Evolutionary conservation across 192 early-diverging fungal species (phyloP).

Genomic region (Rhizophlyctis rosea): DNA sequence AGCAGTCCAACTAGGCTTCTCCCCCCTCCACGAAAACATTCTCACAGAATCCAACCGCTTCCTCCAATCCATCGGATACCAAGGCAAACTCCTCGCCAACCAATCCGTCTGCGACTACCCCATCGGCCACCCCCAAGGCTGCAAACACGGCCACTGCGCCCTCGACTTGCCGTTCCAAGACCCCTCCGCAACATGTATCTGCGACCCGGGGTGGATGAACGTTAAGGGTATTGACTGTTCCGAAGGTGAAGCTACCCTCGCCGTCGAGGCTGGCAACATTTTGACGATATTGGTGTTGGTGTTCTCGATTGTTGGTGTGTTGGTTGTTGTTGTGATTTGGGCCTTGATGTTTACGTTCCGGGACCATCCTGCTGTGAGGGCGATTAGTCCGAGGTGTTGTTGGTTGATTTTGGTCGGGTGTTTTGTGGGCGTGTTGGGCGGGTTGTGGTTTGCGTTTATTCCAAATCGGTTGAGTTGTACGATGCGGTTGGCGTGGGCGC

Average conservation of each 20-base stretch:
- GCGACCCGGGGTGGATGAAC: neutral
- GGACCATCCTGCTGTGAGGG: neutral
- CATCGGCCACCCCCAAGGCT: neutral
- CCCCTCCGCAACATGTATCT: neutral
- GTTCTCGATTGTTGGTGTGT: neutral
- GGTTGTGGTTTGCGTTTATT: neutral
- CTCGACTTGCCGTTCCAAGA: neutral
- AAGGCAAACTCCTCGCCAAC: neutral
- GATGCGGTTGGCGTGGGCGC: neutral
- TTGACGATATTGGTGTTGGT: neutral
- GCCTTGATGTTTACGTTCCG: neutral
- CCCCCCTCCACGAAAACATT: too few relatives aligned
- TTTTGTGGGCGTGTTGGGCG: neutral
- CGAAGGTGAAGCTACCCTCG: neutral
- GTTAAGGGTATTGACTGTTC: neutral
- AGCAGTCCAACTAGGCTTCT: too few relatives aligned
- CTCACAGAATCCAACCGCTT: too few relatives aligned
- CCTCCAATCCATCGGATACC: neutral
- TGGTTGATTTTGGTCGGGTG: neutral
- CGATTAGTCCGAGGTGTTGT: neutral
- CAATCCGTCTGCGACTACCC: neutral
- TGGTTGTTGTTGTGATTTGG: neutral
- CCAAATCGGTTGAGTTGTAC: neutral
- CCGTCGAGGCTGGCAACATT: too few relatives aligned
- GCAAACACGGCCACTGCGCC: neutral